Base-by-base conservation (phyloP, 2,329 filamentous ascomycete genomes). In the Colletotrichum sp. region DNA sequence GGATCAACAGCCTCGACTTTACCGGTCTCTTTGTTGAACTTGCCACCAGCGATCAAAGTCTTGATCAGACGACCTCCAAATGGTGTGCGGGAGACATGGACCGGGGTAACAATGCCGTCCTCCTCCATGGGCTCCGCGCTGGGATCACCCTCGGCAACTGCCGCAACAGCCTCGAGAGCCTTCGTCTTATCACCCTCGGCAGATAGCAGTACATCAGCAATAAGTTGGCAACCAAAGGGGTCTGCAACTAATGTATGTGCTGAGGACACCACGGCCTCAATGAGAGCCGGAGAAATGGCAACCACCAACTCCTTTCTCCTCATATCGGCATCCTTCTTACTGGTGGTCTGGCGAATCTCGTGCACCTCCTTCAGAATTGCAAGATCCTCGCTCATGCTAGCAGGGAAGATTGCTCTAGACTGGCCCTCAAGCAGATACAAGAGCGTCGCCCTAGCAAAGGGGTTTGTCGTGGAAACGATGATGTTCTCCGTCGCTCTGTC, bases 31-130 rank as follows among this genome's bases (percentile, higher is more conserved):
- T 92, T 91, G 84, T 98, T 95, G 82, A 94, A 99, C 74, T 92
- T 93, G 30, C 98, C 97, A 57, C 97, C 97, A 71, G 95, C 93
- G 28, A 98, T 96, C 9, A 99, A 90, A 0, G 94, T 94, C 87
- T 98, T 98, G 80, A 98, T 90, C 93, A 98, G 94, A 75, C 95
- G 93, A 19, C 95, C 95, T 55, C 92, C 94, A 79, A 89, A 89
- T 1, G 92, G 82, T 48, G 90, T 89, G 80, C 90, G 87, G 30
- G 92, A 90, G 71, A 94, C 88, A 82, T 95, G 93, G 8, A 67
- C 19, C 19, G 52, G 70, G 13, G 71, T 16, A 19, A 68, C 25
- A 22, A 71, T 28, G 48, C 67, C 66, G 28, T 87, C 87, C 11
- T 87, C 86, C 61, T 87, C 86, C 5, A 82, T 81, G n/a, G 81